Evolutionary conservation across 1,284 basidiomycete genomes (phyloP).

Genomic region (Cerioporus squamosus): DNA sequence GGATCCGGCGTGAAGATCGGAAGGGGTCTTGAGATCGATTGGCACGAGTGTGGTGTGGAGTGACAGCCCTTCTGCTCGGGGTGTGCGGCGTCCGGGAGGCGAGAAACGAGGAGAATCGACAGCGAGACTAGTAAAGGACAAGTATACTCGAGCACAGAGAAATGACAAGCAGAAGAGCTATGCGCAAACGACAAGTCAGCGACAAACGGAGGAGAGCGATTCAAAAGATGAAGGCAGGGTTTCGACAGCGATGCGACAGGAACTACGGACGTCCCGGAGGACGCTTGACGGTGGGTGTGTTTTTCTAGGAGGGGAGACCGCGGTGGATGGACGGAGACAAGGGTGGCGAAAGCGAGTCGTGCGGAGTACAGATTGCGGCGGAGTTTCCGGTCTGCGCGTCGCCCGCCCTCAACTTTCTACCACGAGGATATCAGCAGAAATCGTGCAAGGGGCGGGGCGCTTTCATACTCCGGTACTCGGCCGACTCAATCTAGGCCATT

Average conservation of each 20-base stretch:
- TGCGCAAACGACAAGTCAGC: constrained; percentile 42
- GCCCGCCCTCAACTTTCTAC: constrained; percentile 11
- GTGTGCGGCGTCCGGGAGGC: constrained; percentile 22
- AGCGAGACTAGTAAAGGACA: constrained; percentile 31
- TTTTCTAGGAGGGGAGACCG: constrained; percentile 26
- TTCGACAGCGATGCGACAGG: constrained; percentile 40
- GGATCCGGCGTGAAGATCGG: constrained; percentile 31
- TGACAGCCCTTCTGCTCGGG: constrained; percentile 24
- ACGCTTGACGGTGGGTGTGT: constrained; percentile 17
- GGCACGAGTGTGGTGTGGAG: constrained; percentile 19
- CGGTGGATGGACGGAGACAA: constrained; percentile 20
- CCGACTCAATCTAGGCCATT: constrained; percentile 19
- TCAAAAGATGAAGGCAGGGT: constrained; percentile 35
- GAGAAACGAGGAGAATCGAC: constrained; percentile 31
- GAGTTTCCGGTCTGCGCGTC: constrained; percentile 24
- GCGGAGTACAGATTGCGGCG: constrained; percentile 33
- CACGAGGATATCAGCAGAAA: constrained; percentile 24
- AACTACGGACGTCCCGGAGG: constrained; percentile 25
- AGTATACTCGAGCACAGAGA: constrained; percentile 30
- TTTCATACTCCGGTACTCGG: constrained; percentile 22
- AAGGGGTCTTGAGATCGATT: constrained; percentile 24
- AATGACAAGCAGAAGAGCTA: constrained; percentile 38
- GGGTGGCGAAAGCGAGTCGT: constrained; percentile 11
- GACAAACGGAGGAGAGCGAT: constrained; percentile 42
- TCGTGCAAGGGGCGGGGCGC: constrained; percentile 18